Base-by-base conservation (phyloP, 192 early-diverging fungal genomes). In the Umbelopsis sp. region DNA sequence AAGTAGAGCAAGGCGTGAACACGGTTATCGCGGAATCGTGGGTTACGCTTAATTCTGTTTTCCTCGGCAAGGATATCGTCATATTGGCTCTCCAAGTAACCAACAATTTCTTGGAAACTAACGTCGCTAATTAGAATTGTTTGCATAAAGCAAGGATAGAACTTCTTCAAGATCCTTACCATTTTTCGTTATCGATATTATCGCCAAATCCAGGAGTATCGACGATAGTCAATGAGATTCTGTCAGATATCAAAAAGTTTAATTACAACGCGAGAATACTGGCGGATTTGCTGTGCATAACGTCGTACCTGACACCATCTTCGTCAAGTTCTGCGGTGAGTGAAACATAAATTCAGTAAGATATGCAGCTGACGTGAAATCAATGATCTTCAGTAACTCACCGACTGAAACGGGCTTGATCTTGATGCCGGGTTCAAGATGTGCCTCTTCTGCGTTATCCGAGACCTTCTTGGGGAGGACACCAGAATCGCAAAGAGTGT, bases 141-240 rank as follows among this genome's bases (percentile, higher is more conserved):
- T 15, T 18, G 9, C 18, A n/a, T 65, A 16, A 7, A 15, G 8
- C 13, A 45, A 44, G 49, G 18, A 33, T 2, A 65, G 30, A 46
- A 12, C 3, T 10, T 16, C 16, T 49, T 45, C 23, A 30, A 18
- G 20, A 55, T 27, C 61, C 84, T 71, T 87, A 95, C 93, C 93
- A 92, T 48, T 85, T 81, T 79, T 97, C 95, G 76, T 97, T 94
- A 80, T 99, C 96, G 69, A 98, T 91, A 71, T 95, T 92, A 78
- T 98, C 94, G 64, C 97, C 98, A 80, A 98, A 99, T 16, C 97
- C 98, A 41, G 98, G 97, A 48, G 98, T 98, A 80, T 99, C 98
- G 45, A 99, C 92, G 72, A 99, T 91, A 21, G 96, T 98, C 58
- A 99, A 89, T 48, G 95, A 89, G 49, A 99, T 93, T 81, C 78